These are phyloP conservation scores for Aspergillus sclerotioniger DNA, from an alignment of 495 filamentous ascomycete genomes.

Conservation along the genomic window DNA sequence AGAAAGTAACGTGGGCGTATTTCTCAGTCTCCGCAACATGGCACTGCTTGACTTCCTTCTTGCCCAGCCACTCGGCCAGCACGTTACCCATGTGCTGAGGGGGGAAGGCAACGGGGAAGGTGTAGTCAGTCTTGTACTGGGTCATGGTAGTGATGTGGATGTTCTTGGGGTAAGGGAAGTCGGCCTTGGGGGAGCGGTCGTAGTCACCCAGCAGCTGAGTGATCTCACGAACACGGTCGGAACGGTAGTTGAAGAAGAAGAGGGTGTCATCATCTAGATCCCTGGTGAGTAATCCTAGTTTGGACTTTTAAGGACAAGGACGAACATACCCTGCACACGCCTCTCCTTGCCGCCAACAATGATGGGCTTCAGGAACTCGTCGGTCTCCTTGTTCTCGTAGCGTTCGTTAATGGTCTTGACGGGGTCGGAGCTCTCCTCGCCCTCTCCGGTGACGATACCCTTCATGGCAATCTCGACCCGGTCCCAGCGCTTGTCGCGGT, in stretches of 20 bases:
- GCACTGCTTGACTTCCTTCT: constrained; percentile 84
- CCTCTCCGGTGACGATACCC: constrained; percentile 80
- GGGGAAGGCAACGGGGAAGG: constrained; percentile 89
- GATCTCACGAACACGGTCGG: constrained; percentile 94
- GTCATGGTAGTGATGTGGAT: constrained; percentile 96
- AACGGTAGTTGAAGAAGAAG: constrained; percentile 99
- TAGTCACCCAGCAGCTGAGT: constrained; percentile 90
- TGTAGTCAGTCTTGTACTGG: constrained; percentile 94
- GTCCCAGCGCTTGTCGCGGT: constrained; percentile 99
- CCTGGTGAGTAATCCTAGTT: constrained; percentile 21
- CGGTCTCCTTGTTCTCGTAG: constrained; percentile 83
- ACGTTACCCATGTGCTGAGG: constrained; percentile 97
- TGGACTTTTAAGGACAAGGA: neutral
- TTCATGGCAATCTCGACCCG: constrained; percentile 85
- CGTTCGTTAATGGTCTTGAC: constrained; percentile 82
- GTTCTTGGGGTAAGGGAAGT: constrained; percentile 92
- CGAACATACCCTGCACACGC: constrained; percentile 70
- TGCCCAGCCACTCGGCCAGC: constrained; percentile 89
- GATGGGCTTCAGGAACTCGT: constrained; percentile 98
- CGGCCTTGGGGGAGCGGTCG: constrained; percentile 83
- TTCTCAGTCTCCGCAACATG: constrained; percentile 99
- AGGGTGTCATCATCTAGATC: constrained; percentile 77
- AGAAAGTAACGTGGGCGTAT: constrained; percentile 98
- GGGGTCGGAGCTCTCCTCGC: constrained; percentile 78
- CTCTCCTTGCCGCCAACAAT: constrained; percentile 82